Base-by-base conservation (phyloP, 495 filamentous ascomycete genomes). In the Penicillium fimorum region DNA sequence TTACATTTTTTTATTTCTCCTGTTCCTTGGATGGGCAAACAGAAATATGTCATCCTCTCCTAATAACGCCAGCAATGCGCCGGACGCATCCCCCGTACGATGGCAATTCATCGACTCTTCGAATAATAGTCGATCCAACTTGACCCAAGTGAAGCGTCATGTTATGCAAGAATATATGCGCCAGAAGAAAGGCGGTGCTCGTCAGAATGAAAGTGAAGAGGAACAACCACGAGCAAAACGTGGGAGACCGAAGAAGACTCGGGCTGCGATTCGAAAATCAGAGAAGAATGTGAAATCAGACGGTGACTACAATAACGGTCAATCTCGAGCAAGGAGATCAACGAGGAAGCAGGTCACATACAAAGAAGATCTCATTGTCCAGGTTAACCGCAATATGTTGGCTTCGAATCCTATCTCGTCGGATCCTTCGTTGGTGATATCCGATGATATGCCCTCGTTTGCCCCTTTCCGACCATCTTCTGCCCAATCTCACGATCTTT, bases 111-210 rank as follows among this genome's bases (percentile, higher is more conserved):
- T 77, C 56, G 72, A 77, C 43, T 51, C 66, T 51, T 74, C 75
- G 9, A 67, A 70, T 20, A 70, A 75, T 35, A 70, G 66, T 55
- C 67, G 72, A 37, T 66, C 62, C 50, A 77, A 76, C 37, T 47
- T 75, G 48, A 77, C 72, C 0, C 72, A 73, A 54, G 75, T 77
- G 25, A 76, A 76, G 42, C 72, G 73, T 15, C 75, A 77, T 74
- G 75, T 77, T 3, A 77, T 76, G 75, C 71, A 77, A 55, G 72
- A 77, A 37, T 76, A 71, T 57, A 75, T 76, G 66, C 74, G 73
- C 37, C 73, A 76, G 46, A 77, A 76, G 56, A 68, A 68, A 38
- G 56, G 65, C 5, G 47, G 40, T 12, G 25, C 56, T 17, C 71
- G 61, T 12, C 59, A 67, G 8, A 65, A 61, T 33, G 61, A 70